phyloP scores from a whole-genome alignment of 768 basidiomycete species.

The Rhodotorula diobovata region DNA sequence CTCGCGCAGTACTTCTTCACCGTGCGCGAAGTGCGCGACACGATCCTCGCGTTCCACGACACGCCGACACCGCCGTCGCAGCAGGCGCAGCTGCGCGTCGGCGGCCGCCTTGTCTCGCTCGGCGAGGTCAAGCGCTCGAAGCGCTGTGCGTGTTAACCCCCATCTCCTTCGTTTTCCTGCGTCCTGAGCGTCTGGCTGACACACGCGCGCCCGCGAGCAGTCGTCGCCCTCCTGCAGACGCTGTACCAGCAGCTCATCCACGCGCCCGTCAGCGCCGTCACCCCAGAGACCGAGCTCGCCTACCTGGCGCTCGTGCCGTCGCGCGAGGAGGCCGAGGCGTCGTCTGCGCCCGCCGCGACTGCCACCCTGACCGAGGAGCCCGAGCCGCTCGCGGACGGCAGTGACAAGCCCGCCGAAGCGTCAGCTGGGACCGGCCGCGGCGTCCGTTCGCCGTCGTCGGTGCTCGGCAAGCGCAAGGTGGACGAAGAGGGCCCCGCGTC shows the following conservation, averaged over 20 bases:
- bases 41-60: constrained; percentile 62
- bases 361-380: background rate
- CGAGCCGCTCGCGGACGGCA: background rate
- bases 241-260: constrained; percentile 74
- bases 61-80: constrained; percentile 61
- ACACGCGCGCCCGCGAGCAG: constrained; percentile 49
- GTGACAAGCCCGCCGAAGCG: background rate
- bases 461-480: constrained; percentile 41
- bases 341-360: background rate
- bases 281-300: constrained; percentile 77
- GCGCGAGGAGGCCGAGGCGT: constrained; percentile 78
- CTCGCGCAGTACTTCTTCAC: constrained; percentile 79
- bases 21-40: constrained; percentile 79
- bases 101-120: constrained; percentile 73
- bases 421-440: background rate
- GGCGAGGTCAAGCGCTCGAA: constrained; percentile 77
- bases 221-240: constrained; percentile 71
- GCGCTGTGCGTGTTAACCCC: constrained; percentile 66
- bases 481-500: constrained; percentile 20
- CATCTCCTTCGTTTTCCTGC: background rate
- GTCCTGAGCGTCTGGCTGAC: background rate
- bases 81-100: constrained; percentile 72
- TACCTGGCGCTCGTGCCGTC: constrained; percentile 87
- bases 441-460: constrained; percentile 17
- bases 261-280: constrained; percentile 63